A percentile compares a stretch with the other conserved stretches of the same genome.
phyloP scores from a whole-genome alignment of 2,329 filamentous ascomycete species.

The Diplocarpon rosae region DNA sequence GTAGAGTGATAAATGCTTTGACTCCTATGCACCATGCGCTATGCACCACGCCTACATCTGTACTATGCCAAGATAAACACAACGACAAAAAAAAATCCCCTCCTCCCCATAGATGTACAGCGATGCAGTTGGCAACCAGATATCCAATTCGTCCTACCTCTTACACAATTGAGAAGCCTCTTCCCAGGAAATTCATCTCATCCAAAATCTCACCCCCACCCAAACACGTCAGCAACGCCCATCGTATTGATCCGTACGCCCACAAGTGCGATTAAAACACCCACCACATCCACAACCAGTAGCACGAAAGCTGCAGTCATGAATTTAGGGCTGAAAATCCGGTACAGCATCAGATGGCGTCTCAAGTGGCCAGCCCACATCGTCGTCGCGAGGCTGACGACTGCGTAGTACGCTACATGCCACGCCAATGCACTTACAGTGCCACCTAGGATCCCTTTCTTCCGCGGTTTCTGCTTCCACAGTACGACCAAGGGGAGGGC shows the following conservation, averaged over 20 bases:
- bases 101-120: no score
- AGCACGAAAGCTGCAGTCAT: conserved; percentile 68
- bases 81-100: no score
- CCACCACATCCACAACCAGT: conserved; percentile 66
- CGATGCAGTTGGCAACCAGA: no score
- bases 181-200: neutral
- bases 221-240: conserved; percentile 81
- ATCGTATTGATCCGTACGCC: conserved; percentile 67
- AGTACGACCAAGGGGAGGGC: conserved; percentile 72
- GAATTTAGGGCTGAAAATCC: conserved; percentile 85
- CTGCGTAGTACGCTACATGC: conserved; percentile 73
- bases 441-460: conserved; percentile 36
- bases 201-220: conserved; percentile 35
- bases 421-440: conserved; percentile 61
- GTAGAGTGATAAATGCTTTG: no score
- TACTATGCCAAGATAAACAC: no score
- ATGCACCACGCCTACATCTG: no score
- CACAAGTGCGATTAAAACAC: conserved; percentile 57
- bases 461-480: conserved; percentile 80
- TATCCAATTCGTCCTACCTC: no score
- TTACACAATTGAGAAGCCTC: neutral
- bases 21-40: no score
- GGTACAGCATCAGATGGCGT: conserved; percentile 90
- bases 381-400: conserved; percentile 75
- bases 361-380: conserved; percentile 82